phyloP scores from a whole-genome alignment of 768 basidiomycete genomes.

The Sporobolomyces pararoseus region DNA sequence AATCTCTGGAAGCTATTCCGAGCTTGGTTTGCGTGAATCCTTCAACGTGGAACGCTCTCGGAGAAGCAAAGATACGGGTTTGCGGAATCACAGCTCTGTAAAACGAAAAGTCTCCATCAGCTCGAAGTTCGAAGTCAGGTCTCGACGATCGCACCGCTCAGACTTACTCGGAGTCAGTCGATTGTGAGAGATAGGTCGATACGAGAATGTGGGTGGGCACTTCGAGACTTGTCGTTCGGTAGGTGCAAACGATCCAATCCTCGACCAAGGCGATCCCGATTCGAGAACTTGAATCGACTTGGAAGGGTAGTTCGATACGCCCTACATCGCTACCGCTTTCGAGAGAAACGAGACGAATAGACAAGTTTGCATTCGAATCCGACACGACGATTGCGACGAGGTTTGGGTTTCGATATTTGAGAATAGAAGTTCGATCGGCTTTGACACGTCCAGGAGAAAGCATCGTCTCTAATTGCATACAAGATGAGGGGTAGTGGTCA shows the following conservation, averaged over 20 bases:
- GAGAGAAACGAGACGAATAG: neutral
- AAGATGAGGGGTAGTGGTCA: too few relatives aligned
- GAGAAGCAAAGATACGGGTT: neutral
- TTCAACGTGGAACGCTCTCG: neutral
- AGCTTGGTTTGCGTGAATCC: slow-evolving; percentile 4
- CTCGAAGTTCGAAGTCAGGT: too few relatives aligned
- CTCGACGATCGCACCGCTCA: too few relatives aligned
- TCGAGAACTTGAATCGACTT: neutral
- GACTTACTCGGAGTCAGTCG: neutral
- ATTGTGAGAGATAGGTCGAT: neutral
- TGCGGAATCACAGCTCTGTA: neutral
- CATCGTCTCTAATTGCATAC: slow-evolving; percentile 12
- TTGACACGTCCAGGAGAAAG: neutral
- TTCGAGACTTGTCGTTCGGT: neutral
- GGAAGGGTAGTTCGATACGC: neutral
- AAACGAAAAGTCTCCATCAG: too few relatives aligned
- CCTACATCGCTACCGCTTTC: slow-evolving; percentile 1
- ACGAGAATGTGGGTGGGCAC: slow-evolving; percentile 3
- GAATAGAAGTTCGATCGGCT: neutral
- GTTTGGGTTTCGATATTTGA: slow-evolving; percentile 1
- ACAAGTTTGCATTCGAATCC: neutral
- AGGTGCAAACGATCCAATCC: slow-evolving; percentile 16
- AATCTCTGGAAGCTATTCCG: slow-evolving; percentile 4
- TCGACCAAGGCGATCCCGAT: slow-evolving; percentile 5
- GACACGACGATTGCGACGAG: neutral